Percentiles rank a stretch among this genome's conserved stretches.
Evolutionary conservation across 495 filamentous ascomycete genomes (phyloP).

Genomic region (Xylaria venustula): DNA sequence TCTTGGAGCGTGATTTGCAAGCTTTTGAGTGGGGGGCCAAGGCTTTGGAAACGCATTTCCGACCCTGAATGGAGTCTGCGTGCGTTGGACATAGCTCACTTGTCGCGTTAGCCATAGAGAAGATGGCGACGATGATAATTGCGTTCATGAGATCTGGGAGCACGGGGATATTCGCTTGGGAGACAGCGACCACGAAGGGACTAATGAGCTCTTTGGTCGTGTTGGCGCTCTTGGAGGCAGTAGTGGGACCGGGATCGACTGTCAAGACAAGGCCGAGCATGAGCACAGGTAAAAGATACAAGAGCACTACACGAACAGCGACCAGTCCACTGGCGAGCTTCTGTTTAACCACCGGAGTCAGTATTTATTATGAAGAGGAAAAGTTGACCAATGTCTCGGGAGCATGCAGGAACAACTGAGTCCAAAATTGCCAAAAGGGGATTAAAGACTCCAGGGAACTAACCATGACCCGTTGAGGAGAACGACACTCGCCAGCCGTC

Average conservation of each 20-base stretch:
- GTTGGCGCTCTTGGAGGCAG: constrained; percentile 17
- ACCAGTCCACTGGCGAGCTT: constrained; percentile 69
- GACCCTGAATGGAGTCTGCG: no score
- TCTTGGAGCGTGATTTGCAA: background rate
- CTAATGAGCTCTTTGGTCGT: constrained; percentile 34
- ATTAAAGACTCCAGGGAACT: no score
- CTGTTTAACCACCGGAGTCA: background rate
- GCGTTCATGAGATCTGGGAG: constrained; percentile 64
- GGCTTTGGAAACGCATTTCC: no score
- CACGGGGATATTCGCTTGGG: constrained; percentile 54
- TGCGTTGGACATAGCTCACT: no score
- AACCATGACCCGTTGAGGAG: constrained; percentile 63
- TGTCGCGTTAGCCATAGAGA: constrained; percentile 56
- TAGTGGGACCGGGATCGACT: constrained; percentile 15
- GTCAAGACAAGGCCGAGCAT: constrained; percentile 51
- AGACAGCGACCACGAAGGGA: constrained; percentile 63
- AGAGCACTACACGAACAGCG: constrained; percentile 73
- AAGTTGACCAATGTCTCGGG: no score
- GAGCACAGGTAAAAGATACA: constrained; percentile 61
- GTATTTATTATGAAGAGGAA: no score
- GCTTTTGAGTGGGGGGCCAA: background rate
- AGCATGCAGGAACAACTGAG: no score
- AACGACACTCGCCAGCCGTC: constrained; percentile 69
- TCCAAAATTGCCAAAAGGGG: no score
- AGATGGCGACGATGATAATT: constrained; percentile 55